Conservation (phyloP, 2,329 filamentous ascomycete species). For the Xylaria arbuscula region DNA sequence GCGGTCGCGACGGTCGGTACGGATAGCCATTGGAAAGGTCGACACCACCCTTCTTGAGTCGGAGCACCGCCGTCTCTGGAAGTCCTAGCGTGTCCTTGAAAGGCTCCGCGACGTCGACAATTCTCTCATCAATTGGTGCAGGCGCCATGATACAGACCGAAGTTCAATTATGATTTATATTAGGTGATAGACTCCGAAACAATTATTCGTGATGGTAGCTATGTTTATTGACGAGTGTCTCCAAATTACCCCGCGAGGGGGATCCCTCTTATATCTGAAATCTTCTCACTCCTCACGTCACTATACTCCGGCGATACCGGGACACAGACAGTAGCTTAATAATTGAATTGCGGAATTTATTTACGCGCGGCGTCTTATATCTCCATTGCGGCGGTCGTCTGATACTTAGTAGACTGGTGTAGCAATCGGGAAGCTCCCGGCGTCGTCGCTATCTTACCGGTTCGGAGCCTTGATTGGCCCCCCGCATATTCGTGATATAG, state of each 20-base stretch:
- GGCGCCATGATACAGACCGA: constrained; percentile 57
- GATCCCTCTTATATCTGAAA: constrained; percentile 23
- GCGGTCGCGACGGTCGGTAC: constrained; percentile 72
- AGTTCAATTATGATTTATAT: neutral
- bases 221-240: neutral
- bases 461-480: constrained; percentile 33
- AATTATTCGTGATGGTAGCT: neutral
- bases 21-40: constrained; percentile 78
- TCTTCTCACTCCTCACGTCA: neutral
- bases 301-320: constrained; percentile 27
- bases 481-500: constrained; percentile 37
- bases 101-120: constrained; percentile 71
- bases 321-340: constrained; percentile 28
- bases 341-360: constrained; percentile 2
- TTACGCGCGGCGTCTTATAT: constrained; percentile 28
- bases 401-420: neutral
- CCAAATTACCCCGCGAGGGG: constrained; percentile 17
- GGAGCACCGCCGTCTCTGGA: constrained; percentile 65
- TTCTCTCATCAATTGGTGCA: constrained; percentile 69
- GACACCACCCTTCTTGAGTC: constrained; percentile 75
- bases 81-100: constrained; percentile 73
- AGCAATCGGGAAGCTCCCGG: constrained; percentile 16
- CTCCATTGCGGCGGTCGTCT: constrained; percentile 10
- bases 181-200: neutral
- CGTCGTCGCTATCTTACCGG: neutral